Base-by-base conservation (phyloP, 2,329 filamentous ascomycete species). In the Colletotrichum lupini region DNA sequence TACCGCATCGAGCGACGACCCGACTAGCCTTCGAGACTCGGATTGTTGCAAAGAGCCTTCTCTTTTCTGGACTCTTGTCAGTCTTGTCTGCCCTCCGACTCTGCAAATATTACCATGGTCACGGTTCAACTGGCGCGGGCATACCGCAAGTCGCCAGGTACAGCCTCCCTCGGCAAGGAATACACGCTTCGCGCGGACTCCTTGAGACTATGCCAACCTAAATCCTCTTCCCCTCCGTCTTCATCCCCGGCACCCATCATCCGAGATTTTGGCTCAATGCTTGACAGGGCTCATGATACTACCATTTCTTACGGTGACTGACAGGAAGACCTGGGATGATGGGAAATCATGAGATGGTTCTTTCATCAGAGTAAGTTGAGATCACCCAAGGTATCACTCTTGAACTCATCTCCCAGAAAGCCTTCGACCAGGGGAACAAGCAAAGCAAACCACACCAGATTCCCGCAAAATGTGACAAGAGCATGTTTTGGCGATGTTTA, bases 401-500 rank as follows among this genome's bases (percentile, higher is more conserved):
- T 35, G 11, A 35, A 1, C 32, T 35, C 32, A 12, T 35, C 37
- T 42, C 16, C 37, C 37, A 42, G 37, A 42, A 42, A 19, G 37
- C 14, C 2, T 16, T 42, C 14, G 12, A 42, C 14, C 37, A 42
- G 37, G 37, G 37, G 5, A 42, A 42, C 37, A 42, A 42, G 37
- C 5, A 37, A 19, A 22, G n/a, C 11, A 35, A 30, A 14, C 30
- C 57, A 35, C 22, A 42, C n/a, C 32, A 6, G 11, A n/a, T 14
- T 24, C 11, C 22, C 24, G 1, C 26, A n/a, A 32, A 28, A 22
- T 12, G 37, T n/a, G 60, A 52, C 35, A 22, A 42, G 49, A 61
- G 71, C 71, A 70, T 5, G 71, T 66, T 71, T 71, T 70, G 67
- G 49, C 67, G 60, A 71, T 66, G 71, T 71, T 61, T 66, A 71